Evolutionary conservation across 495 filamentous ascomycete genomes (phyloP).

Genomic region (Parachaetomium inaequale): DNA sequence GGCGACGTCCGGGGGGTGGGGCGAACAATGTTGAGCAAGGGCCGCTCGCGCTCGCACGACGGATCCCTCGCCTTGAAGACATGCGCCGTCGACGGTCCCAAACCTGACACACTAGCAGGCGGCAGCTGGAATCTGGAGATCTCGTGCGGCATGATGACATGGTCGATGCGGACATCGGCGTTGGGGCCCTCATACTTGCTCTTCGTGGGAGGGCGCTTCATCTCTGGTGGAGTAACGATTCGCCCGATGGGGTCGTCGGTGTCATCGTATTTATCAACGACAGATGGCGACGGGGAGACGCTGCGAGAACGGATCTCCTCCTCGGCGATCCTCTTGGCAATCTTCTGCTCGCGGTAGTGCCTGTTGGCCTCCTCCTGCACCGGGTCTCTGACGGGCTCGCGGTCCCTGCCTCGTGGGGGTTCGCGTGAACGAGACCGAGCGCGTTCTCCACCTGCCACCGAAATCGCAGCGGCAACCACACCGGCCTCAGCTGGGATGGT

Average conservation of each 20-base stretch:
- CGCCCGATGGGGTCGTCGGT: constrained; percentile 33
- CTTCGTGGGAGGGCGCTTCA: constrained; percentile 42
- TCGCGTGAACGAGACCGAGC: constrained; percentile 15
- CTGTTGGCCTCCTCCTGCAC: constrained; percentile 51
- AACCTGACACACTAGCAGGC: neutral
- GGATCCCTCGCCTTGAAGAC: constrained; percentile 45
- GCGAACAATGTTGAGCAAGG: constrained; percentile 50
- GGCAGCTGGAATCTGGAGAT: constrained; percentile 29
- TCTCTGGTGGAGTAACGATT: constrained; percentile 47
- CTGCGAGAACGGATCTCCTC: constrained; percentile 48
- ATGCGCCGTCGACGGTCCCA: constrained; percentile 19
- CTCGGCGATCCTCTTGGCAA: constrained; percentile 44
- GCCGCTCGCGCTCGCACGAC: constrained; percentile 48
- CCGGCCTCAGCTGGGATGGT: constrained; percentile 37
- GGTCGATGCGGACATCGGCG: constrained; percentile 52
- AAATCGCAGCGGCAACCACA: constrained; percentile 36
- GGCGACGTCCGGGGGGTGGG: constrained; percentile 50
- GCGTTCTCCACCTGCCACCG: constrained; percentile 32
- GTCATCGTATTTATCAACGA: constrained; percentile 48
- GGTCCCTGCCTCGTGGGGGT: constrained; percentile 22
- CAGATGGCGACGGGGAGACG: constrained; percentile 42
- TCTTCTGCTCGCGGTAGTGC: constrained; percentile 48
- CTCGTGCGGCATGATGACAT: constrained; percentile 43
- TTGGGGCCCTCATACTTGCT: constrained; percentile 52
- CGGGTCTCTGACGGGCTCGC: constrained; percentile 35